Percentiles rank a stretch among this genome's conserved stretches.
These are phyloP conservation scores for Coniophora puteana DNA, from an alignment of 1,284 basidiomycete species.

Conservation along the genomic window DNA sequence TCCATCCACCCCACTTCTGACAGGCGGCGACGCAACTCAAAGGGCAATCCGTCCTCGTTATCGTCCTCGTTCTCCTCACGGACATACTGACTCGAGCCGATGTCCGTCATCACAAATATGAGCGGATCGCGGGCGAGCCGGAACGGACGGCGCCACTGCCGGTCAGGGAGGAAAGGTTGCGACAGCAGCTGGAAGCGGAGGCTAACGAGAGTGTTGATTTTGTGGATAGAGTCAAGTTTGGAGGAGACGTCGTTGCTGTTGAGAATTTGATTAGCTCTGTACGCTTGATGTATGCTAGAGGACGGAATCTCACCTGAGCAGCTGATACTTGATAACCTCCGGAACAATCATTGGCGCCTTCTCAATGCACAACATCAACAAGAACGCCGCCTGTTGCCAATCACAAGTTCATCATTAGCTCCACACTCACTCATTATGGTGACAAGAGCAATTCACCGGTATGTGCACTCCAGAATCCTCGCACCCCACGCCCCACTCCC, in stretches of 20 bases:
- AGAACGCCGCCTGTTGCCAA: slow-evolving; percentile 60
- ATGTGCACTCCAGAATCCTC: slow-evolving; percentile 40
- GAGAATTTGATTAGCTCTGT: background rate
- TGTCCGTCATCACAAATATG: slow-evolving; percentile 66
- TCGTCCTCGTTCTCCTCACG: slow-evolving; percentile 49
- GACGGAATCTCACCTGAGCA: slow-evolving; percentile 42
- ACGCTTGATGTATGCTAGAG: background rate
- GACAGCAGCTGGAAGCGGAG: slow-evolving; percentile 66
- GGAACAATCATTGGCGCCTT: slow-evolving; percentile 46
- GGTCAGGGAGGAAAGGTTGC: slow-evolving; percentile 57
- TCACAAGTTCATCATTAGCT: slow-evolving; percentile 1
- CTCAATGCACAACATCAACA: slow-evolving; percentile 71
- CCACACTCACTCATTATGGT: background rate
- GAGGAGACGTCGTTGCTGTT: slow-evolving; percentile 42
- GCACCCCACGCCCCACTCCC: slow-evolving; percentile 48
- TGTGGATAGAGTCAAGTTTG: slow-evolving; percentile 47
- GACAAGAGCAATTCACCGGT: slow-evolving; percentile 40
- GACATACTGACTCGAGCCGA: slow-evolving; percentile 56
- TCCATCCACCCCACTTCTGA: slow-evolving; percentile 71
- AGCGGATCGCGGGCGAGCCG: slow-evolving; percentile 61
- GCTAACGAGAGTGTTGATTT: slow-evolving; percentile 50
- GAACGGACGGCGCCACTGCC: slow-evolving; percentile 57
- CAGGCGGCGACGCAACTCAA: slow-evolving; percentile 58
- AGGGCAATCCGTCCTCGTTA: slow-evolving; percentile 48
- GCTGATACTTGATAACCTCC: slow-evolving; percentile 48